phyloP scores from a whole-genome alignment of 441 rosid species.

The Monsonia emarginata region DNA sequence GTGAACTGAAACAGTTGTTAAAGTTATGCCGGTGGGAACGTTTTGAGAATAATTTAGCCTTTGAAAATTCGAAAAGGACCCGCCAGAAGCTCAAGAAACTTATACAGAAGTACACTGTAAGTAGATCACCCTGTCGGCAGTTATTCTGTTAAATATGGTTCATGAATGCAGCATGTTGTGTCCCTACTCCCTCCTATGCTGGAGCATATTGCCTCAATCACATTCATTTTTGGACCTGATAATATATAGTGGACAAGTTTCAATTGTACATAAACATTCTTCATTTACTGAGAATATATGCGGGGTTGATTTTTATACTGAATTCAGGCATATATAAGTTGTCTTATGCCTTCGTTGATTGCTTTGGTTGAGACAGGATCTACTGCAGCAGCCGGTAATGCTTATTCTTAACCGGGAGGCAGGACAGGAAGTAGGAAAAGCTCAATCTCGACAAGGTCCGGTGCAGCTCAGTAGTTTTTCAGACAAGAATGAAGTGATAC shows the following conservation, averaged over 20 bases:
- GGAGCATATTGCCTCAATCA: no score
- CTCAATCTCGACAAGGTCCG: slow-evolving; percentile 32
- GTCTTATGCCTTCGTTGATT: not conserved
- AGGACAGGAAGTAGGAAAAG: slow-evolving; percentile 32
- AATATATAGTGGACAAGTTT: no score
- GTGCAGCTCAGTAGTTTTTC: slow-evolving; percentile 31
- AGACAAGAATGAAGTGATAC: slow-evolving; percentile 24
- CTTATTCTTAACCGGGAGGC: slow-evolving; percentile 48
- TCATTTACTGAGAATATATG: not conserved
- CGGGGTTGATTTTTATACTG: not conserved
- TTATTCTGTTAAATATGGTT: not conserved
- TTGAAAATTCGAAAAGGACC: slow-evolving; percentile 52
- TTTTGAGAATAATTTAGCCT: slow-evolving; percentile 40
- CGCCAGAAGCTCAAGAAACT: slow-evolving; percentile 75
- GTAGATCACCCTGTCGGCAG: slow-evolving; percentile 19
- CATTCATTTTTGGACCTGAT: no score
- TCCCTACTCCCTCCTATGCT: no score
- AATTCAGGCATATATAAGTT: not conserved
- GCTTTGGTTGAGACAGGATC: slow-evolving; percentile 39
- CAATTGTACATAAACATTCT: not conserved
- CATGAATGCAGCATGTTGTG: no score
- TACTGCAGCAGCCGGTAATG: slow-evolving; percentile 63
- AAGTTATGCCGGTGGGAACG: slow-evolving; percentile 81
- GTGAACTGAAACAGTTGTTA: slow-evolving; percentile 54
- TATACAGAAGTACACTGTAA: slow-evolving; percentile 66